Percentiles rank a stretch among this genome's conserved stretches.
Evolutionary conservation across 176 grass and related monocot genomes (phyloP).

Genomic region (Ampelocalamus luodianensis): DNA sequence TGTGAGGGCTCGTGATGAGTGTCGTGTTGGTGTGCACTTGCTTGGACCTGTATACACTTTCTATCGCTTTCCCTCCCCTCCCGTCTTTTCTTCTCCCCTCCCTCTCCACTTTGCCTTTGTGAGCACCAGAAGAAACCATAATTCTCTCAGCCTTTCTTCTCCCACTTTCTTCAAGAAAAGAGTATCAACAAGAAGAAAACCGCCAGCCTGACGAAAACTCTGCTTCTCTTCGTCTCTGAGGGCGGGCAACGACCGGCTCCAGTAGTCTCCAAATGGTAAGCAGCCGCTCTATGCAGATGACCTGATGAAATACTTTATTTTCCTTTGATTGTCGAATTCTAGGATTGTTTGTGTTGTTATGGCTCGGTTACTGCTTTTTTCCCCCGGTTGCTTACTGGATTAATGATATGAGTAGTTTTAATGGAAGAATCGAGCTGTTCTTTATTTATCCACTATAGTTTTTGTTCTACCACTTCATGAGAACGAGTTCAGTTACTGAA

Average conservation of each 20-base stretch:
- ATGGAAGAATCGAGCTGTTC: not conserved
- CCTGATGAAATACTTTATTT: not conserved
- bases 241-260: not conserved
- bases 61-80: conserved; percentile 14
- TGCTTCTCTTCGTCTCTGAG: not conserved
- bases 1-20: not conserved
- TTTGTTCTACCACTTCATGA: too few species aligned
- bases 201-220: not conserved
- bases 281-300: not conserved
- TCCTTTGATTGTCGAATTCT: not conserved
- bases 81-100: not conserved
- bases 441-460: not conserved
- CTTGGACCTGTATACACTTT: not conserved
- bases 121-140: not conserved
- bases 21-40: not conserved
- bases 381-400: not conserved
- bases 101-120: conserved; percentile 7
- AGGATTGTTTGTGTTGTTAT: not conserved
- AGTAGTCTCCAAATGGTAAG: not conserved
- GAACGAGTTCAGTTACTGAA: not conserved
- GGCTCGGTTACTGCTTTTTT: not conserved
- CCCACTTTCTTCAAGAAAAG: conserved; percentile 2
- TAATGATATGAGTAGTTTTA: not conserved
- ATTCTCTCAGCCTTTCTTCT: not conserved
- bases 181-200: not conserved